These are phyloP conservation scores for Boletus rubropictus DNA, from an alignment of 768 basidiomycete genomes.

Conservation along the genomic window DNA sequence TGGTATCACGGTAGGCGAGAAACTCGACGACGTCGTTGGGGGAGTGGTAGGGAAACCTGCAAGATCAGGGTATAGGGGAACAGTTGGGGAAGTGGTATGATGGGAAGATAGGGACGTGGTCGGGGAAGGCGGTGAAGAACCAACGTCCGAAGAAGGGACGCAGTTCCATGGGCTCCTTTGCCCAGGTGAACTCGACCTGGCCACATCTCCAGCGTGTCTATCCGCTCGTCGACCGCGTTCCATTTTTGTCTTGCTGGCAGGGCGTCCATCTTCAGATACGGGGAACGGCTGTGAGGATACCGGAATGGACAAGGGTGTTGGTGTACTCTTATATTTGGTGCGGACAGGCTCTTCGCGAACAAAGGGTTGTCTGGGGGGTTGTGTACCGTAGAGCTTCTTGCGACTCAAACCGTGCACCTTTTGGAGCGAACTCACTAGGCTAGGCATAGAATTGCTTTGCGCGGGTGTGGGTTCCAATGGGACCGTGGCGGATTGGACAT, in stretches of 20 bases:
- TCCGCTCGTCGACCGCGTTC: conserved; percentile 25
- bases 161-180: conserved; percentile 24
- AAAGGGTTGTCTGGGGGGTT: conserved; percentile 47
- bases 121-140: conserved; percentile 24
- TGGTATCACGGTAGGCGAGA: conserved; percentile 7
- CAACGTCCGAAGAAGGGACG: conserved; percentile 16
- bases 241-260: conserved; percentile 16
- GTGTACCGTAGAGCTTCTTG: conserved; percentile 58
- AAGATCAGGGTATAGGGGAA: conserved; percentile 20
- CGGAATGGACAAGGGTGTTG: conserved; percentile 30
- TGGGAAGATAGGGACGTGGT: conserved; percentile 17
- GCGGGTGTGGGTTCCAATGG: conserved; percentile 1
- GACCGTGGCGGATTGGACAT: conserved; percentile 17
- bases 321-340: conserved; percentile 29
- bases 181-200: conserved; percentile 32
- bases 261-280: conserved; percentile 16
- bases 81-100: conserved; percentile 18
- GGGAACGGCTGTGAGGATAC: conserved; percentile 17
- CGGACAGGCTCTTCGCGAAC: conserved; percentile 46
- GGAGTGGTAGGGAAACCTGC: conserved; percentile 13
- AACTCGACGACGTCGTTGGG: conserved; percentile 4
- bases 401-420: conserved; percentile 65
- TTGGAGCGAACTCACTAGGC: conserved; percentile 57
- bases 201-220: conserved; percentile 11
- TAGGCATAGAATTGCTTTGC: conserved; percentile 34